Evolutionary conservation across 495 filamentous ascomycete genomes (phyloP), one percentile per base, ranked within the genome.

Genomic region (Neurospora sp.): DNA sequence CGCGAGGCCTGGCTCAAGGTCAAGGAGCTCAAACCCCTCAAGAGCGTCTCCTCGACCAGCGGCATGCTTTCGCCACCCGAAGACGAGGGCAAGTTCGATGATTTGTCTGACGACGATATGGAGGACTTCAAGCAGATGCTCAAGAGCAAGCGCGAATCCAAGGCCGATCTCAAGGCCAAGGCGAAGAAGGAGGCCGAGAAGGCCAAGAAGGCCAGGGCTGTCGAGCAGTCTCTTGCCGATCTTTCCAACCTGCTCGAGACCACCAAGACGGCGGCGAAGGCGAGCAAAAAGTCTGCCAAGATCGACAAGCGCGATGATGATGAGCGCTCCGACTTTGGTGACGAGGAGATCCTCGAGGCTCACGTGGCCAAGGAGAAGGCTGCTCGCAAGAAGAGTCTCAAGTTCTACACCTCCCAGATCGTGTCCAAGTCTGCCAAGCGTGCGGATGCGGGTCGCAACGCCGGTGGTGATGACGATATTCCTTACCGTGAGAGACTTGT

Each of bases 401-500:
- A 93, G 71, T 99, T 99, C 83, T 98, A 99, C 86, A 97, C 96
- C 35, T 96, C 93, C 6, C 96, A 98, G 78, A 92, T 98, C 71
- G 91, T 92, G 38, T 94, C 97, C 78, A 97, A 97, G 81, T 88
- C 91, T 71, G 94, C 92, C 82, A 94, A 92, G 77, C 93, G 96
- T 41, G 90, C 85, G 5, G 89, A 85, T n/a, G 93, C 93, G 35
- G 93, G 92, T 70, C 88, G 90, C 70, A 91, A 95, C 74, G 82
- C 93, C 9, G 96, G 96, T 78, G 96, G 96, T 77, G 96, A 99
- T 79, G 88, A 87, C 39, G 96, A 99, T 86, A 86, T 99, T 69
- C 96, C 96, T 20, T 91, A 97, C 79, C 87, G 93, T 46, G 96
- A 99, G 78, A 90, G 96, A 69, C 82, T 96, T 39, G 79, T 80